These are phyloP conservation scores for Scenedesmus sp. DNA, from an alignment of 163 green algal species.

Conservation along the genomic window DNA sequence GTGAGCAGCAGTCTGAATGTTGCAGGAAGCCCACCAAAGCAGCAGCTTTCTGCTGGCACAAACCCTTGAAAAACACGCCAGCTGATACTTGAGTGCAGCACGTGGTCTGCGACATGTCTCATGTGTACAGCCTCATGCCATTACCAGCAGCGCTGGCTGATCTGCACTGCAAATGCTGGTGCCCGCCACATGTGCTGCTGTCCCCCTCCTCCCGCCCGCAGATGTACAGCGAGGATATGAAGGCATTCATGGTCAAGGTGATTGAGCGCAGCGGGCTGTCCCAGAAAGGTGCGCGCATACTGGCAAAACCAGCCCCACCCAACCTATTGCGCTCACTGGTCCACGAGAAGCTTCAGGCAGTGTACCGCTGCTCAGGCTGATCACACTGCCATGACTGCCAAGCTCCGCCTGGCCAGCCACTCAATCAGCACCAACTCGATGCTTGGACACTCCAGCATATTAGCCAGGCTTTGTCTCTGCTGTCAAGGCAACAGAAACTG, in stretches of 20 bases:
- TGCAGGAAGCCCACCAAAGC: too few relatives aligned
- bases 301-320: conserved; percentile 15
- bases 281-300: background rate
- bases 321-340: background rate
- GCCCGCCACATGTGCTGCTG: background rate
- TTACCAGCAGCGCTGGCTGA: background rate
- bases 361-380: background rate
- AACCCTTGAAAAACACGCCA: too few relatives aligned
- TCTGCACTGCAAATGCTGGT: background rate
- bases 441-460: too few relatives aligned
- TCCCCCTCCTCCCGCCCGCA: background rate
- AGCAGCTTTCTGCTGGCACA: too few relatives aligned
- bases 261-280: background rate
- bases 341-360: background rate
- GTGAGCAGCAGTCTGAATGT: background rate
- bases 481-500: too few relatives aligned
- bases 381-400: too few relatives aligned
- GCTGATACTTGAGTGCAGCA: too few relatives aligned
- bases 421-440: too few relatives aligned
- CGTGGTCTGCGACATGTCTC: too few relatives aligned
- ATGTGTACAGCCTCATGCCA: too few relatives aligned
- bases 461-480: too few relatives aligned
- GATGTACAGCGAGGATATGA: conserved; percentile 42
- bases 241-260: conserved; percentile 57
- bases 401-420: too few relatives aligned